A percentile compares a stretch with the other conserved stretches of the same genome.
Evolutionary conservation across 257 asterid species (phyloP).

Genomic region (Fraxinus cuspidata): DNA sequence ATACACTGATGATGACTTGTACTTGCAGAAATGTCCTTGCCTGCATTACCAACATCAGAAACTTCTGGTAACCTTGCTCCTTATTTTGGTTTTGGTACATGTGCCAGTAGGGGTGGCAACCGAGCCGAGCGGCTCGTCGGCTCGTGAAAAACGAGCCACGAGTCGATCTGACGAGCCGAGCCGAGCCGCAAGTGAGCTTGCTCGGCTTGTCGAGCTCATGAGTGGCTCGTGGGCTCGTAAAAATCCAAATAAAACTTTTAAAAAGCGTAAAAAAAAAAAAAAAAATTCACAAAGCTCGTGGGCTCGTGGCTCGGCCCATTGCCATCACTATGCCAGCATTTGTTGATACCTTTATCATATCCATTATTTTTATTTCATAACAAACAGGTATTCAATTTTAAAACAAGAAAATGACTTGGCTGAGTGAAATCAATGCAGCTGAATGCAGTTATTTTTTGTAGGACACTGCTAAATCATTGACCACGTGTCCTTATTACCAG

Average conservation of each 20-base stretch:
- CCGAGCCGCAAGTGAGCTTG: too few species aligned
- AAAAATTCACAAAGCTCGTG: too few species aligned
- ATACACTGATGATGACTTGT: slow-evolving; percentile 21
- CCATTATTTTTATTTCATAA: not conserved
- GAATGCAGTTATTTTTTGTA: not conserved
- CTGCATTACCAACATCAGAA: slow-evolving; percentile 84
- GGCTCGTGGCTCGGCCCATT: too few species aligned
- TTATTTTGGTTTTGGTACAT: slow-evolving; percentile 15
- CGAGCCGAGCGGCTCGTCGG: too few species aligned
- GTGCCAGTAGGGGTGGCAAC: not conserved
- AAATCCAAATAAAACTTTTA: too few species aligned
- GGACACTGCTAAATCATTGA: not conserved
- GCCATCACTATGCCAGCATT: too few species aligned
- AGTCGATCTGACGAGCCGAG: too few species aligned
- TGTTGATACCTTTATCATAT: not conserved
- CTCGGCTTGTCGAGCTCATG: too few species aligned
- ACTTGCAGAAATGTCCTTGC: slow-evolving; percentile 92
- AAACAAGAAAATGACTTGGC: not conserved
- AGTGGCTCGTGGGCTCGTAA: too few species aligned
- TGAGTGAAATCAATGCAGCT: not conserved
- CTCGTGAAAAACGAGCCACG: too few species aligned
- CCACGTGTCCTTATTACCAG: not conserved
- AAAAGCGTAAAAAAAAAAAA: too few species aligned
- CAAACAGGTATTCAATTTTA: not conserved
- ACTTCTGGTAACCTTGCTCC: slow-evolving; percentile 59